A percentile compares a stretch with the other conserved stretches of the same genome.
These are phyloP conservation scores for Hypoxylon lienhwacheense DNA, from an alignment of 495 filamentous ascomycete species.

Conservation along the genomic window DNA sequence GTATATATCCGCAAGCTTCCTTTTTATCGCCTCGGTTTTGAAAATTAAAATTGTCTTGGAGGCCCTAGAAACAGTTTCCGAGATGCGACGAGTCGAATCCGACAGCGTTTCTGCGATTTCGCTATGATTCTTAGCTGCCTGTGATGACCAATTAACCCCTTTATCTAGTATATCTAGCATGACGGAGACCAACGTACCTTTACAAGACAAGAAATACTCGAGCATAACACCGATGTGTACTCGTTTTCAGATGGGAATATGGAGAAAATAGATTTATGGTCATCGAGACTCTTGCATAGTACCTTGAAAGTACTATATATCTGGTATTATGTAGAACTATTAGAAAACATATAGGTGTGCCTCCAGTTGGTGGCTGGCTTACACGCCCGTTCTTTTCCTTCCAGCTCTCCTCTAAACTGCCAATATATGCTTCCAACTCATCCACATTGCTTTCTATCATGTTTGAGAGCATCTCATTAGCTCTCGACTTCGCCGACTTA, in stretches of 20 bases:
- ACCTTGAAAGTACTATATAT: conserved; percentile 2
- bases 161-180: neutral
- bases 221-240: conserved; percentile 6
- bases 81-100: neutral
- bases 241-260: conserved; percentile 13
- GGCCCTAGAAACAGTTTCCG: conserved; percentile 7
- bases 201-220: conserved; percentile 9
- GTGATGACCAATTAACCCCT: too few relatives aligned
- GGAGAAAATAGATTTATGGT: conserved; percentile 4
- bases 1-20: conserved; percentile 8
- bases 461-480: neutral
- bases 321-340: neutral
- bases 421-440: neutral
- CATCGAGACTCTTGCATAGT: conserved; percentile 7
- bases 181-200: neutral
- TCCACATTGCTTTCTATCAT: conserved; percentile 1
- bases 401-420: conserved; percentile 3
- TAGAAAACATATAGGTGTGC: neutral
- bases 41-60: conserved; percentile 5
- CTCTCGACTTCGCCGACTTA: neutral
- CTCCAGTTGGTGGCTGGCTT: neutral
- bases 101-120: conserved; percentile 8
- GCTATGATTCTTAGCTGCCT: conserved; percentile 9
- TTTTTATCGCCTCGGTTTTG: conserved; percentile 4
- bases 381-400: conserved; percentile 8